A percentile compares a stretch with the other conserved stretches of the same genome.
Evolutionary conservation across 371 early-diverging fungal genomes (phyloP).

Genomic region (Nematocida sp.): DNA sequence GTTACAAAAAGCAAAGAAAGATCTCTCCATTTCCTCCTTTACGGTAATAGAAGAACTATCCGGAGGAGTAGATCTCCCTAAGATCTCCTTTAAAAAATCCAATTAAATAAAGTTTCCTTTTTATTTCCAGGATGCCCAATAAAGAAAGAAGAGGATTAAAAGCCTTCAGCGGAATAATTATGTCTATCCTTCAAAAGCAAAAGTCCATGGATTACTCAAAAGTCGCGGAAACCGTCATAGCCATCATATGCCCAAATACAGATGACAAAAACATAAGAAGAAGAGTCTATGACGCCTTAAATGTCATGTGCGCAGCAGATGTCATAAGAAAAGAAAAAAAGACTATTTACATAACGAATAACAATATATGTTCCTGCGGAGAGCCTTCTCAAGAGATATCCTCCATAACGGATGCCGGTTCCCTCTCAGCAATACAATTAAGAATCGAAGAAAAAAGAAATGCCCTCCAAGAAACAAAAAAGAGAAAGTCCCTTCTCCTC

Average conservation of each 20-base stretch:
- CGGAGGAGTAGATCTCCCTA: conserved; percentile 43
- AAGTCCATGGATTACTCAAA: conserved; percentile 44
- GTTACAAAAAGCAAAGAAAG: background rate
- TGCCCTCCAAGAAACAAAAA: conserved; percentile 25
- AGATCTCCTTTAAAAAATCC: background rate
- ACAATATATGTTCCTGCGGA: conserved; percentile 31
- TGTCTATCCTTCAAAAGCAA: conserved; percentile 51
- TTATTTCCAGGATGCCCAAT: conserved; percentile 1
- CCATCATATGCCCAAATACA: conserved; percentile 27
- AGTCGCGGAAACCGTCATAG: conserved; percentile 44
- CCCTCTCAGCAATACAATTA: background rate
- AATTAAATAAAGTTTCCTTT: background rate
- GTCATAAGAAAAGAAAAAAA: conserved; percentile 71
- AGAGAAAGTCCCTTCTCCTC: conserved; percentile 34
- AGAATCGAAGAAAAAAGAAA: conserved; percentile 44
- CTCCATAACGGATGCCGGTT: background rate
- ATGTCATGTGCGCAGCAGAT: conserved; percentile 73
- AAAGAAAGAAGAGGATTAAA: conserved; percentile 48
- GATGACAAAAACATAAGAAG: conserved; percentile 75
- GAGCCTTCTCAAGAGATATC: background rate
- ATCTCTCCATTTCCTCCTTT: background rate
- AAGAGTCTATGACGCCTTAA: conserved; percentile 74
- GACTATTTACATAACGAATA: conserved; percentile 41
- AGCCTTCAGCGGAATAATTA: conserved; percentile 42
- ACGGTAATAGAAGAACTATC: background rate